Evolutionary conservation across 495 filamentous ascomycete genomes (phyloP), one percentile per base, ranked within the genome.

Genomic region (Apodospora peruviana): DNA sequence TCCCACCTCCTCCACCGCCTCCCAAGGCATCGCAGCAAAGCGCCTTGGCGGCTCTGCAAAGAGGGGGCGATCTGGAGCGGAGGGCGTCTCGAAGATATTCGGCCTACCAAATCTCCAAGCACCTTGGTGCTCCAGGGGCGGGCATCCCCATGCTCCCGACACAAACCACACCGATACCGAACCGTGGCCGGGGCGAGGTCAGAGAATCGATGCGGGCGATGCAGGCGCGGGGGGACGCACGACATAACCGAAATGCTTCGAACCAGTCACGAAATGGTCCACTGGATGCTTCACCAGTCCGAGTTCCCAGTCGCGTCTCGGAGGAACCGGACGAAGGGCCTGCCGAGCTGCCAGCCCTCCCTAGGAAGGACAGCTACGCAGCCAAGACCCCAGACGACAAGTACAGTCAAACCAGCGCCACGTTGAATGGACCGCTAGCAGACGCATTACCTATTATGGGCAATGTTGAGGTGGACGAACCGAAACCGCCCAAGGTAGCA

Each of bases 131-230:
- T 20, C 84, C 85, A 25, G 75, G 87, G 12, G 87, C 84, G 62
- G 90, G 87, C 16, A 81, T 96, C 5, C 88, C 90, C 4, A 86
- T 95, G 69, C 73, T 96, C 7, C 89, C 91, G 27, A 70, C 85
- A 9, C 90, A 96, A 55, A 91, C 86, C 40, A 86, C 87, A 22
- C 88, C 91, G 2, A 77, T 93, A 47, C 90, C 90, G 2, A 96
- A 96, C 57, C 81, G 93, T 35, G 90, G 89, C 7, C 58, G 67
- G 37, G 80, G 86, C 39, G 93, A 98, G 65, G 82, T 86, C 20
- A 79, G 88, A 43, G 93, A 98, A 62, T 95, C 90, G 7, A 80
- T 97, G 74, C 90, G 88, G 66, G 94, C 93, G 22, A 90, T 96
- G 37, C 85, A 91, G 52, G 76, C 80, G 19, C 81, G 93, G 52